These are phyloP conservation scores for Penicillium sp. DNA, from an alignment of 2,329 filamentous ascomycete species.

Conservation along the genomic window DNA sequence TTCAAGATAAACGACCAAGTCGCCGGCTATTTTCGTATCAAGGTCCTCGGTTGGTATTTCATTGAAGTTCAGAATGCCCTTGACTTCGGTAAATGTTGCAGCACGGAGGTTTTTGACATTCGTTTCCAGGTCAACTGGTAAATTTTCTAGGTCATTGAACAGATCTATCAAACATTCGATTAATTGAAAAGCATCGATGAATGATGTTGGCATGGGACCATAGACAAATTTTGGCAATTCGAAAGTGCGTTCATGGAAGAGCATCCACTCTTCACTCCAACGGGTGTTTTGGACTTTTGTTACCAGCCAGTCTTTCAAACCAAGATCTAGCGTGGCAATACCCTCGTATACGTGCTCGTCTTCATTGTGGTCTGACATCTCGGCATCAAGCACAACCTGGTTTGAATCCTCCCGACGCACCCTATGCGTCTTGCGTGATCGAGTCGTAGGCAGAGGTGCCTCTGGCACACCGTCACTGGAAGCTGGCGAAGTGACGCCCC, in stretches of 20 bases:
- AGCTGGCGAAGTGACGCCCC: not conserved
- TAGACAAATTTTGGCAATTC: not conserved
- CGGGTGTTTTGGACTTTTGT: not conserved
- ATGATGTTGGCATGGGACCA: not conserved
- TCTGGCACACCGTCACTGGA: not conserved
- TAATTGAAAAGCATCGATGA: not conserved
- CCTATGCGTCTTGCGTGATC: not conserved
- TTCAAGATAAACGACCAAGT: constrained; percentile 11
- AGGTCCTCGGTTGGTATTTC: not conserved
- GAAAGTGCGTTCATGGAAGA: not conserved
- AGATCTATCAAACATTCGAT: not conserved
- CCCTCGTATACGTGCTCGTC: not conserved
- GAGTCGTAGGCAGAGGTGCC: not conserved
- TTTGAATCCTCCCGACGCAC: not conserved
- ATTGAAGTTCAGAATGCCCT: not conserved
- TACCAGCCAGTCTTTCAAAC: not conserved
- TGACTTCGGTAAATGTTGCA: not conserved
- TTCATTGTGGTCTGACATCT: not conserved
- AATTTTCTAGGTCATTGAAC: not conserved
- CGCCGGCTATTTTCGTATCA: not conserved
- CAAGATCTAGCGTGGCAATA: not conserved
- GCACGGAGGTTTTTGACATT: not conserved
- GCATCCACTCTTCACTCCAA: not conserved
- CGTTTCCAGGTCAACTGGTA: not conserved
- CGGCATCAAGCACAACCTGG: not conserved